Evolutionary conservation across 441 rosid genomes (phyloP).

Genomic region (Viola pubescens): DNA sequence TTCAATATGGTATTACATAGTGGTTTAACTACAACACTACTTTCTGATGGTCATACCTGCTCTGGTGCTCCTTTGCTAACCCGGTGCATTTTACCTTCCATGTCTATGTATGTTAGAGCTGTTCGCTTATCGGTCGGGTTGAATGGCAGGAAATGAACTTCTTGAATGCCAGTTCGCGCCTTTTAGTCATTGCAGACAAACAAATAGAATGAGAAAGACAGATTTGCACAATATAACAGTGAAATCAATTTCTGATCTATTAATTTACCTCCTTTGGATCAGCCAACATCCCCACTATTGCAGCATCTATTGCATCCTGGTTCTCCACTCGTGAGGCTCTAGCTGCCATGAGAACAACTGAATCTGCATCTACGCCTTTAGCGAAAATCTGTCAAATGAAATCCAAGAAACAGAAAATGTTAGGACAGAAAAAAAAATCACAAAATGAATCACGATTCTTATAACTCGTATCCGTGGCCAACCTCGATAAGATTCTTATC

Average conservation of each 20-base stretch:
- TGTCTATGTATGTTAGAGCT: conserved; percentile 64
- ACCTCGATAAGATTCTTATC: conserved; percentile 43
- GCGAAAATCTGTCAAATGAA: conserved; percentile 31
- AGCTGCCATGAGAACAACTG: conserved; percentile 53
- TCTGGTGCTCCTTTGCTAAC: conserved; percentile 83
- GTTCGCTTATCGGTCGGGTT: conserved; percentile 82
- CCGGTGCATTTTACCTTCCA: conserved; percentile 58
- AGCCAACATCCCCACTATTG: conserved; percentile 64
- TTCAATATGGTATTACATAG: conserved; percentile 1
- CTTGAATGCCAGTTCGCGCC: conserved; percentile 73
- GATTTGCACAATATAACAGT: neutral
- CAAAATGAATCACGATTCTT: neutral
- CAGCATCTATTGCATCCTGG: conserved; percentile 86
- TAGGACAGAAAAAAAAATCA: neutral
- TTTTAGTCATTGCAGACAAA: conserved; percentile 7
- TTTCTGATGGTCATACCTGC: conserved; percentile 35
- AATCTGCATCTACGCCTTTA: conserved; percentile 32
- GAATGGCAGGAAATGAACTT: conserved; percentile 77
- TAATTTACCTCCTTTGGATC: conserved; percentile 59
- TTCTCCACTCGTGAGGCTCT: conserved; percentile 82
- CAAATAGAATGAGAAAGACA: neutral
- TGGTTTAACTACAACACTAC: neutral
- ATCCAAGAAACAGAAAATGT: neutral
- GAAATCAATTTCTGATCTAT: neutral
- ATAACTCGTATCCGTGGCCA: neutral